phyloP scores from a whole-genome alignment of 1,284 basidiomycete species.

The Tilletia setariae region DNA sequence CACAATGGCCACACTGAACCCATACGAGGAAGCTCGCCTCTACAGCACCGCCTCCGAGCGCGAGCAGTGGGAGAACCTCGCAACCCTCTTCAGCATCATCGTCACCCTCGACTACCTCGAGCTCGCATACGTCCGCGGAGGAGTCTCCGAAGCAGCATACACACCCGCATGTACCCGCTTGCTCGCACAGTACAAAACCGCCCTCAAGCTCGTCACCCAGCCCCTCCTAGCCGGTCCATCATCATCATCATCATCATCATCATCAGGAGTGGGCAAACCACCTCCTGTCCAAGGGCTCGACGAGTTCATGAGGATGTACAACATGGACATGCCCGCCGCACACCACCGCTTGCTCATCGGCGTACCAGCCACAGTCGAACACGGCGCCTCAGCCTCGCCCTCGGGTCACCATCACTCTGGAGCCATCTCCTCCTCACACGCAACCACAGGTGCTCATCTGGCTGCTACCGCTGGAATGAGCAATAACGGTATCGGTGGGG shows the following conservation, averaged over 20 bases:
- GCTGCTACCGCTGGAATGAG: too few relatives aligned
- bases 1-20: slow-evolving; percentile 24
- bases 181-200: slow-evolving; percentile 92
- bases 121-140: slow-evolving; percentile 85
- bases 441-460: too few relatives aligned
- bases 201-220: slow-evolving; percentile 78
- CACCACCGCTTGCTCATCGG: slow-evolving; percentile 84
- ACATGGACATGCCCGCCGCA: slow-evolving; percentile 94
- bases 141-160: slow-evolving; percentile 79
- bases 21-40: slow-evolving; percentile 70
- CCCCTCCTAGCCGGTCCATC: slow-evolving; percentile 55
- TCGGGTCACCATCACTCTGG: neutral
- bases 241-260: slow-evolving; percentile 19
- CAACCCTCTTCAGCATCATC: slow-evolving; percentile 87
- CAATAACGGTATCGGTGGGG: too few relatives aligned
- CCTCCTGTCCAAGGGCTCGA: slow-evolving; percentile 34
- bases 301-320: slow-evolving; percentile 85
- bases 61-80: slow-evolving; percentile 81
- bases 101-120: slow-evolving; percentile 91
- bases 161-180: slow-evolving; percentile 89
- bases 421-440: neutral
- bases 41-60: slow-evolving; percentile 84
- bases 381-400: slow-evolving; percentile 59
- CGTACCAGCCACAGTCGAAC: slow-evolving; percentile 93
- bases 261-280: slow-evolving; percentile 12